Conservation (phyloP, 345 rosid genomes). For the Lagerstroemia speciosa region DNA sequence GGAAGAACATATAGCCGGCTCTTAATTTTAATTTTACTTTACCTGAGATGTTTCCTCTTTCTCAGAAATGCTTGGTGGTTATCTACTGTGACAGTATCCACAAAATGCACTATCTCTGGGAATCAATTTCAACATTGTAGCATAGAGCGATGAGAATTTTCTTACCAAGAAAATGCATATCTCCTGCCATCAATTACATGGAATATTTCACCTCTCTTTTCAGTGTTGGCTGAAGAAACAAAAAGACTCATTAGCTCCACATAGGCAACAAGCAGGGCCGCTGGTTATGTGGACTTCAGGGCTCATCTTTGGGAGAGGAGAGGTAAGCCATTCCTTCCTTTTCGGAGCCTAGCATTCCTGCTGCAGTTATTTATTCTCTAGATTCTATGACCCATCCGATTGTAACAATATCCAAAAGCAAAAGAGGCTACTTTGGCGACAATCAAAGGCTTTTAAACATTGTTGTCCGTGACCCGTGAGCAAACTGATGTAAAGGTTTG, state of each 20-base stretch:
- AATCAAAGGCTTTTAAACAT: not conserved
- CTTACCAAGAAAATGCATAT: too few relatives aligned
- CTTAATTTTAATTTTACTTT: not conserved
- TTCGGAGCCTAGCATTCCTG: not conserved
- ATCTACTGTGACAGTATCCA: not conserved
- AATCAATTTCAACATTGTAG: not conserved
- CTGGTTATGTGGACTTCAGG: slow-evolving; percentile 89
- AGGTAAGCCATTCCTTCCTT: slow-evolving; percentile 35
- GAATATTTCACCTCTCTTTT: not conserved
- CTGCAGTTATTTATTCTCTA: not conserved
- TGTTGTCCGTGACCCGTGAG: too few relatives aligned
- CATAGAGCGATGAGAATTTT: too few relatives aligned
- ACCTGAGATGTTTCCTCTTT: not conserved
- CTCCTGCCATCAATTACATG: not conserved
- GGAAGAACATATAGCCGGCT: not conserved
- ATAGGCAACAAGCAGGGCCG: slow-evolving; percentile 44
- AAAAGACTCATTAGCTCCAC: slow-evolving; percentile 63
- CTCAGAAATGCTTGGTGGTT: not conserved
- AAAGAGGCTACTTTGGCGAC: not conserved
- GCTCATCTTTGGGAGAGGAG: slow-evolving; percentile 79
- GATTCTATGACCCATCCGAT: not conserved
- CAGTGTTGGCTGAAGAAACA: slow-evolving; percentile 99
- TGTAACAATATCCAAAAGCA: not conserved
- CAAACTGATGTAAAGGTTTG: not conserved
- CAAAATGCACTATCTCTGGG: not conserved